phyloP scores from a whole-genome alignment of 225 moss, liverwort and hornwort species.

The Polytrichum formosum region DNA sequence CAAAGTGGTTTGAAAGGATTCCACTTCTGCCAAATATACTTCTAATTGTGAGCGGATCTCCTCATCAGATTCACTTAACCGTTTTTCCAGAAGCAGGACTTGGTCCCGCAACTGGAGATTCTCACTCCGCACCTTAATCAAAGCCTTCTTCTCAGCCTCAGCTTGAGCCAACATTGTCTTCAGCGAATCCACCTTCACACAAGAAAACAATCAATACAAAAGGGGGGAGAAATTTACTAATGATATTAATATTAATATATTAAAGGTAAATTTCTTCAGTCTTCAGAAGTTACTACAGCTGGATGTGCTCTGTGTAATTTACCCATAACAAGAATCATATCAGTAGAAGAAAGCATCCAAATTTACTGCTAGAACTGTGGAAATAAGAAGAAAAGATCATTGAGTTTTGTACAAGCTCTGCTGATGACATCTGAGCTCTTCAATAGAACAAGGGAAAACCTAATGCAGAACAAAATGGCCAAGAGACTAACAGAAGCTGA shows the following conservation, averaged over 20 bases:
- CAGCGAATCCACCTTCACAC: conserved; percentile 50
- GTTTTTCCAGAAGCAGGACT: conserved; percentile 59
- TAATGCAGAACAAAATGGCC: conserved; percentile 17
- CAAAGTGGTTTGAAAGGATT: conserved; percentile 68
- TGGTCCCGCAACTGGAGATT: conserved; percentile 60
- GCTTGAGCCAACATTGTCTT: conserved; percentile 47
- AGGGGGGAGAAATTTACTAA: no score
- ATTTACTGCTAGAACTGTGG: no score
- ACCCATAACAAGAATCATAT: no score
- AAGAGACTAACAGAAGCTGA: conserved; percentile 11
- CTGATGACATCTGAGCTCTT: no score
- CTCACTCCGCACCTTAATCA: conserved; percentile 52
- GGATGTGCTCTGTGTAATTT: no score
- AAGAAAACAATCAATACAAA: not conserved
- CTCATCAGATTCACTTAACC: conserved; percentile 67
- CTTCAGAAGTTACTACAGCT: no score
- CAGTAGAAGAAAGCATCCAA: no score
- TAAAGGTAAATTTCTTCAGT: no score
- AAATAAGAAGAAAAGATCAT: no score
- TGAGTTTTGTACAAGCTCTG: no score
- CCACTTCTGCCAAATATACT: conserved; percentile 68
- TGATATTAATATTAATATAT: no score
- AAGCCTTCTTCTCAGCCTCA: conserved; percentile 49
- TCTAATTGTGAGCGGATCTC: conserved; percentile 66
- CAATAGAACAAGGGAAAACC: no score